These are phyloP conservation scores for Clonostachys chloroleuca DNA, from an alignment of 2,329 filamentous ascomycete genomes.

Conservation along the genomic window DNA sequence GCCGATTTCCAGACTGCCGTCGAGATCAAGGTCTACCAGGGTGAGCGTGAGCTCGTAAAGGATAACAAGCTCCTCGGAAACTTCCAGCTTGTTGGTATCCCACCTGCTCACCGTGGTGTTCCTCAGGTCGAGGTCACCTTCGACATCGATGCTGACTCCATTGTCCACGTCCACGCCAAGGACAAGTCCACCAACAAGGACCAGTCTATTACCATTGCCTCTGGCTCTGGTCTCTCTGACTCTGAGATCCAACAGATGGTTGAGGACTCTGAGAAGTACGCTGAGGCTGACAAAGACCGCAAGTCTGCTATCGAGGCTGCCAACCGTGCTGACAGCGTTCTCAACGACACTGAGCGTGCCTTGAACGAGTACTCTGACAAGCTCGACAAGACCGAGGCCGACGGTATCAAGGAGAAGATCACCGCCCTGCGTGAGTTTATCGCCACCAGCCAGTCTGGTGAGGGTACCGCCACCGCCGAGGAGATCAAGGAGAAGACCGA, in stretches of 20 bases:
- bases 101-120: constrained; percentile 91
- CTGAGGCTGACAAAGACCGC: constrained; percentile 92
- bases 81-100: constrained; percentile 98
- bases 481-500: constrained; percentile 99
- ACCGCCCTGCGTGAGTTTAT: constrained; percentile 80
- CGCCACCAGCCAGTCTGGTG: constrained; percentile 89
- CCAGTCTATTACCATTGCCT: constrained; percentile 98
- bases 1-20: constrained; percentile 98
- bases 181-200: constrained; percentile 99
- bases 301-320: constrained; percentile 92
- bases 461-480: constrained; percentile 78
- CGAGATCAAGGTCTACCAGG: constrained; percentile 99
- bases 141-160: constrained; percentile 96
- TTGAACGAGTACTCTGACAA: constrained; percentile 95
- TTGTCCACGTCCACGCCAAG: constrained; percentile 96
- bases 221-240: constrained; percentile 93
- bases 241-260: constrained; percentile 97
- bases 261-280: constrained; percentile 94
- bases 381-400: constrained; percentile 94
- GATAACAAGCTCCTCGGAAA: constrained; percentile 99
- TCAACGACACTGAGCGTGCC: constrained; percentile 98
- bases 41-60: constrained; percentile 96
- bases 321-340: constrained; percentile 93
- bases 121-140: constrained; percentile 98
- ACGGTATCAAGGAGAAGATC: constrained; percentile 93